These are phyloP conservation scores for Sporobolomyces roseus DNA, from an alignment of 768 basidiomycete genomes.

Conservation along the genomic window DNA sequence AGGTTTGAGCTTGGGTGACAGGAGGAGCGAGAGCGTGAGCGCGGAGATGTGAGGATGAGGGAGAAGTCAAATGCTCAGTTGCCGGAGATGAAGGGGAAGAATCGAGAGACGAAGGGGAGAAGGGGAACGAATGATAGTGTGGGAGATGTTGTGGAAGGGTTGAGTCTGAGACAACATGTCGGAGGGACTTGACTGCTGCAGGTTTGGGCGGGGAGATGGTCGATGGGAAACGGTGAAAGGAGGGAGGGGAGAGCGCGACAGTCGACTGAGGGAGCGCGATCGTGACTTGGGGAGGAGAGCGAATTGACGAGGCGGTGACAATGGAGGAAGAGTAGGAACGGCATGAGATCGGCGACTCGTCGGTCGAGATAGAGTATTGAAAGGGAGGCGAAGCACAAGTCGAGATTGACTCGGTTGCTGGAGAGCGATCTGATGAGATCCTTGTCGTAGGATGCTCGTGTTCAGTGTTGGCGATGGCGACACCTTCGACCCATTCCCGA, in stretches of 20 bases:
- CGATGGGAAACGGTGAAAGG: not conserved
- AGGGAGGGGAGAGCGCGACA: not conserved
- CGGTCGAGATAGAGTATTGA: conserved; percentile 3
- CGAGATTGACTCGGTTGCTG: not conserved
- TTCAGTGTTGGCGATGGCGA: conserved; percentile 5
- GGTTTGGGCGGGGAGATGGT: not conserved
- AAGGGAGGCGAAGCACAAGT: not conserved
- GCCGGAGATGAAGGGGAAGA: not conserved
- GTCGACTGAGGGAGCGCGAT: not conserved
- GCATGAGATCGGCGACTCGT: not conserved
- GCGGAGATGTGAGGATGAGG: not conserved
- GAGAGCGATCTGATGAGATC: not conserved
- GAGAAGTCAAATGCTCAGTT: not conserved
- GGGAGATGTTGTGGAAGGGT: not conserved
- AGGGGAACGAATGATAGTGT: conserved; percentile 1
- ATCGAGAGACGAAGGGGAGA: not conserved
- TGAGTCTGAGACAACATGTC: conserved; percentile 22
- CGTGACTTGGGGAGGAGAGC: conserved; percentile 10
- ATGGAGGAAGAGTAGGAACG: conserved; percentile 27
- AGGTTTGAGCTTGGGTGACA: too few relatives aligned
- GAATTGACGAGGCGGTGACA: conserved; percentile 4
- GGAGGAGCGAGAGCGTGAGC: not conserved
- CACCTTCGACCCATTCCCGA: conserved; percentile 4
- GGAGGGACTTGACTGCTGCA: not conserved
- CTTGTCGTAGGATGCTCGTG: too few relatives aligned